A percentile compares a stretch with the other conserved stretches of the same genome.
Evolutionary conservation across 805 yeast genomes (phyloP).

Genomic region (Priceomyces fermenticarens): DNA sequence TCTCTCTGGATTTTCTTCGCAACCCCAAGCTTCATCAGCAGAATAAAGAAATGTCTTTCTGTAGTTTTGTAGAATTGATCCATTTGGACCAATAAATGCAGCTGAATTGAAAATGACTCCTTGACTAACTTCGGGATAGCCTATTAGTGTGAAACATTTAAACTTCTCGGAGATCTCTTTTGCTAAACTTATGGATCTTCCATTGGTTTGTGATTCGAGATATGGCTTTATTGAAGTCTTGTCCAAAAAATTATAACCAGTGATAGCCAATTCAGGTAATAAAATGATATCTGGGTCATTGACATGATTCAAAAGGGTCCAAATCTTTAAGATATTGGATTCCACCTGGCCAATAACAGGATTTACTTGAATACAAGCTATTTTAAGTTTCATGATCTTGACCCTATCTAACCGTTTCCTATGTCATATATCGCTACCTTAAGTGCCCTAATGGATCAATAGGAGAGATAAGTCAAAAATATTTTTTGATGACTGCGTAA

Average conservation of each 20-base stretch:
- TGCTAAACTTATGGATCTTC: constrained; percentile 58
- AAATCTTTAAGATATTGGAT: constrained; percentile 50
- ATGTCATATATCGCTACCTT: no score
- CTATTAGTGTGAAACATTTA: constrained; percentile 68
- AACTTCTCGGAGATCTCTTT: constrained; percentile 44
- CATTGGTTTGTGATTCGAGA: constrained; percentile 46
- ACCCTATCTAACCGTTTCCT: background rate
- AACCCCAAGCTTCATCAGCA: constrained; percentile 81
- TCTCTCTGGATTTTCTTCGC: constrained; percentile 56
- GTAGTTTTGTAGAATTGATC: constrained; percentile 61
- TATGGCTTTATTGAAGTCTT: constrained; percentile 52
- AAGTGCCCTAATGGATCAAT: no score
- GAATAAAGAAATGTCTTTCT: constrained; percentile 74
- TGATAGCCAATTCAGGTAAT: constrained; percentile 79
- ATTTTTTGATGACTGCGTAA: no score
- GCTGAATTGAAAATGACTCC: constrained; percentile 67
- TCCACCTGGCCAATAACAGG: constrained; percentile 60
- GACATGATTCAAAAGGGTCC: constrained; percentile 27
- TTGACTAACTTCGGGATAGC: constrained; percentile 65
- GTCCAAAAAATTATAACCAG: constrained; percentile 72
- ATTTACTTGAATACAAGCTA: constrained; percentile 68
- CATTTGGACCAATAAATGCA: constrained; percentile 56
- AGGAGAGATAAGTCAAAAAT: no score
- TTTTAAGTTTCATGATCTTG: constrained; percentile 42
- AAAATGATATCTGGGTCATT: constrained; percentile 61